Percentiles rank a stretch among this genome's conserved stretches.
phyloP scores from a whole-genome alignment of 169 alveolate species.

The Perkinsus olseni region DNA sequence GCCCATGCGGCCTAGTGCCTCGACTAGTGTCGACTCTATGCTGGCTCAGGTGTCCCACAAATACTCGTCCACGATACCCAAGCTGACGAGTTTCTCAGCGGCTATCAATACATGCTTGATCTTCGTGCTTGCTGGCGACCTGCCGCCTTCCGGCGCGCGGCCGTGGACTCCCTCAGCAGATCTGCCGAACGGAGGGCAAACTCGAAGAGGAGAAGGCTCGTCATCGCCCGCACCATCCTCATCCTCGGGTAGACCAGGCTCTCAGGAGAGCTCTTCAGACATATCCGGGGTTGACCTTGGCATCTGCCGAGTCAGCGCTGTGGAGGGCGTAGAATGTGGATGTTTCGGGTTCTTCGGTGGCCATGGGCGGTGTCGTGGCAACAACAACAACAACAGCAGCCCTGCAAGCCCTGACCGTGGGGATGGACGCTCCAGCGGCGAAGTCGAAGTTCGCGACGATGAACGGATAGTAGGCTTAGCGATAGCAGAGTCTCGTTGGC shows the following conservation, averaged over 20 bases:
- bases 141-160: neutral
- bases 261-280: neutral
- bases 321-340: neutral
- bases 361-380: neutral
- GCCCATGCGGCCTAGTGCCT: too few relatives aligned
- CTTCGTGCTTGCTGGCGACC: neutral
- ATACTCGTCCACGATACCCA: neutral
- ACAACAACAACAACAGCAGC: neutral
- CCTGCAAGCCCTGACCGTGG: neutral
- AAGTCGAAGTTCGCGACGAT: neutral
- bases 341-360: neutral
- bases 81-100: neutral
- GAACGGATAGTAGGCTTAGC: neutral
- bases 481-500: too few relatives aligned
- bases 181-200: neutral
- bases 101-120: neutral
- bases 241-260: neutral
- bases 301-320: neutral
- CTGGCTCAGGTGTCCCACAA: neutral
- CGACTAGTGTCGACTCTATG: too few relatives aligned
- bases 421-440: neutral
- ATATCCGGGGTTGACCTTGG: neutral
- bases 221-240: neutral
- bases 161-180: neutral
- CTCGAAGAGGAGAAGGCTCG: neutral